Evolutionary conservation across 805 yeast genomes (phyloP).

Genomic region (Wickerhamomyces chambardii): DNA sequence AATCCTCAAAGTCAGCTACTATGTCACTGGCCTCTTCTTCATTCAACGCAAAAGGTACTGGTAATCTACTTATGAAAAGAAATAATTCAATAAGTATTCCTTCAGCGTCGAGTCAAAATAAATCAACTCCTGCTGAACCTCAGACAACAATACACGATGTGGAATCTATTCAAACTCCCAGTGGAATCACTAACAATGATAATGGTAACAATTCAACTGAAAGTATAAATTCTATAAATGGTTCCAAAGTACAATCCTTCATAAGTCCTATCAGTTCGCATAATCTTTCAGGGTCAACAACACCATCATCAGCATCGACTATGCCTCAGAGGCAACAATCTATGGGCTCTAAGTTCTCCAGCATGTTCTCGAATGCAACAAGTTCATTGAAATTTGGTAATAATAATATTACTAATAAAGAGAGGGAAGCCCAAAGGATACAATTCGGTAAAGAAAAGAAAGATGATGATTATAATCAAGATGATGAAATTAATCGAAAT

Average conservation of each 20-base stretch:
- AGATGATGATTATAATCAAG: background rate
- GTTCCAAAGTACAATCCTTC: no score
- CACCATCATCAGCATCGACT: no score
- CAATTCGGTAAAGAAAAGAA: background rate
- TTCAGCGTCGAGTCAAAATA: conserved; percentile 8
- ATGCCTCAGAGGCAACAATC: no score
- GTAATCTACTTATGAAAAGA: conserved; percentile 3
- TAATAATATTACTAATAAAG: background rate
- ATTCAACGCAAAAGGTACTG: background rate
- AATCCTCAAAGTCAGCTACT: no score
- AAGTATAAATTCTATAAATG: no score
- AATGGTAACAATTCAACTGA: no score
- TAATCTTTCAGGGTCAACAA: no score
- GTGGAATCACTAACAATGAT: no score
- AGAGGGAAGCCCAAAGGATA: background rate
- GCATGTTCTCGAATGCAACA: conserved; percentile 10
- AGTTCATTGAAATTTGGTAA: conserved; percentile 1
- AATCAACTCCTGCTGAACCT: conserved; percentile 42
- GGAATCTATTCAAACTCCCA: conserved; percentile 16
- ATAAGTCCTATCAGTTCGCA: no score
- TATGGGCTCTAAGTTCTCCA: no score
- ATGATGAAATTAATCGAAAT: background rate
- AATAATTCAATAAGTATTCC: background rate
- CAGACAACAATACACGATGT: conserved; percentile 44
- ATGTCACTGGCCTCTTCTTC: conserved; percentile 3